Evolutionary conservation across 805 yeast genomes (phyloP).

Genomic region (Clavispora vitiphila): DNA sequence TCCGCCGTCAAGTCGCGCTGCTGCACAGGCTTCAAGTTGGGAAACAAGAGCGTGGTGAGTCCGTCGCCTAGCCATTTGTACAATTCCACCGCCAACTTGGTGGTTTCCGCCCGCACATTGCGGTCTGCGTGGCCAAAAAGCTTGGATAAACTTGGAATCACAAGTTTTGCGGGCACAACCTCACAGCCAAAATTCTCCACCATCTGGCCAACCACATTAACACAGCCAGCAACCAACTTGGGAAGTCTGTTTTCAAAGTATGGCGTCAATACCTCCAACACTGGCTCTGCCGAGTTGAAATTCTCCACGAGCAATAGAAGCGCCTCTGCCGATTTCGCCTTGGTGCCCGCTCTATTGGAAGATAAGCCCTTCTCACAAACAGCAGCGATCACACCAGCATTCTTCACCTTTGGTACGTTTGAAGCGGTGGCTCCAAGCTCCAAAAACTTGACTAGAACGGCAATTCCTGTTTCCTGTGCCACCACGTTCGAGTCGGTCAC

Average conservation of each 20-base stretch:
- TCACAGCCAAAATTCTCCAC: conserved; percentile 60
- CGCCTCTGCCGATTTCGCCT: conserved; percentile 57
- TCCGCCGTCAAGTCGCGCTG: conserved; percentile 74
- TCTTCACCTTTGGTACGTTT: conserved; percentile 37
- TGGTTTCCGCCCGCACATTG: conserved; percentile 77
- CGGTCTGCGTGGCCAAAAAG: conserved; percentile 82
- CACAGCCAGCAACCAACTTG: conserved; percentile 68
- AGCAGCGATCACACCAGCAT: conserved; percentile 37
- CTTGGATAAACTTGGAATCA: conserved; percentile 56
- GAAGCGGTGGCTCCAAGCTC: conserved; percentile 48
- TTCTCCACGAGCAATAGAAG: conserved; percentile 60
- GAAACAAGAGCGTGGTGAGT: conserved; percentile 54
- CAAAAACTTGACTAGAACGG: conserved; percentile 49
- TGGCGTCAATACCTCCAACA: conserved; percentile 64
- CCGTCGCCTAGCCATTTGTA: conserved; percentile 70
- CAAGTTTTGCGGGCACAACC: conserved; percentile 51
- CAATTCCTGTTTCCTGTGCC: conserved; percentile 81
- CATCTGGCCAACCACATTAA: conserved; percentile 51
- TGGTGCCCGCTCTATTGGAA: conserved; percentile 72
- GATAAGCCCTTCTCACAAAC: conserved; percentile 80
- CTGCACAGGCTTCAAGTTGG: conserved; percentile 84
- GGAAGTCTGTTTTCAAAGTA: conserved; percentile 62
- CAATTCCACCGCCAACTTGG: conserved; percentile 60
- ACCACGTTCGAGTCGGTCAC: conserved; percentile 81
- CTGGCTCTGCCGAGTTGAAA: conserved; percentile 54